Conservation (phyloP, 2,329 filamentous ascomycete genomes). For the Exophiala viscosa region DNA sequence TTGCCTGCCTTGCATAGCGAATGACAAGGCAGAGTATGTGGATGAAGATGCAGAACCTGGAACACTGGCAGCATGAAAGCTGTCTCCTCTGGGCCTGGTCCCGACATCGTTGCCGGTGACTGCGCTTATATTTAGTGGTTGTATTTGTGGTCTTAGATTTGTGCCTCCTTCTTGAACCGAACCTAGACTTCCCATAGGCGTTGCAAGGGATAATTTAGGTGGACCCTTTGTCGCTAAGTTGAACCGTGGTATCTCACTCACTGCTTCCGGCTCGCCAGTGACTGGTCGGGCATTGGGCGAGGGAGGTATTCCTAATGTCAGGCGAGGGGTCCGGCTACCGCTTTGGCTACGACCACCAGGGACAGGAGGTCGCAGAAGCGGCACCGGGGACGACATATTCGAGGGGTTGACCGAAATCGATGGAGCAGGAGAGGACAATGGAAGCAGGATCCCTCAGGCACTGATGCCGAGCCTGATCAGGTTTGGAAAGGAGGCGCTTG, state of each 20-base stretch:
- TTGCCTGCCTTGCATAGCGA: slow-evolving; percentile 67
- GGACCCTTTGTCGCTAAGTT: slow-evolving; percentile 41
- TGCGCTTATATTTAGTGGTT: slow-evolving; percentile 44
- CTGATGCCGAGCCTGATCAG: not conserved
- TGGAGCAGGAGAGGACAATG: not conserved
- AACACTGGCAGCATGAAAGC: slow-evolving; percentile 75
- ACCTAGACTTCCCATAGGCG: slow-evolving; percentile 76
- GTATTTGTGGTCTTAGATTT: slow-evolving; percentile 51
- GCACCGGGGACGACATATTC: slow-evolving; percentile 71
- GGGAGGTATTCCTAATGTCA: slow-evolving; percentile 85
- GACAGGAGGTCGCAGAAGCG: slow-evolving; percentile 77
- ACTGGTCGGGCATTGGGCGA: slow-evolving; percentile 80
- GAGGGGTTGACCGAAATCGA: not conserved
- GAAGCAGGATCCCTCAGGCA: not conserved
- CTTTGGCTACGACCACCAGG: slow-evolving; percentile 63
- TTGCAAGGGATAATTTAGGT: slow-evolving; percentile 79
- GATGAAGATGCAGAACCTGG: slow-evolving; percentile 84
- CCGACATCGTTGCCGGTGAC: slow-evolving; percentile 68
- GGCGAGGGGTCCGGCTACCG: slow-evolving; percentile 65
- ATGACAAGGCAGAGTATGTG: slow-evolving; percentile 77
- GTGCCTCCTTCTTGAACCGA: slow-evolving; percentile 65
- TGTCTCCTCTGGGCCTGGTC: slow-evolving; percentile 75
- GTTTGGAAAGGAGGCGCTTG: not conserved
- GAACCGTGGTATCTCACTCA: slow-evolving; percentile 36
- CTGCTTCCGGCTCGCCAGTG: slow-evolving; percentile 48